Percentiles rank a stretch among this genome's conserved stretches.
Conservation (phyloP, 2,329 filamentous ascomycete species). For the Mariannaea elegans region DNA sequence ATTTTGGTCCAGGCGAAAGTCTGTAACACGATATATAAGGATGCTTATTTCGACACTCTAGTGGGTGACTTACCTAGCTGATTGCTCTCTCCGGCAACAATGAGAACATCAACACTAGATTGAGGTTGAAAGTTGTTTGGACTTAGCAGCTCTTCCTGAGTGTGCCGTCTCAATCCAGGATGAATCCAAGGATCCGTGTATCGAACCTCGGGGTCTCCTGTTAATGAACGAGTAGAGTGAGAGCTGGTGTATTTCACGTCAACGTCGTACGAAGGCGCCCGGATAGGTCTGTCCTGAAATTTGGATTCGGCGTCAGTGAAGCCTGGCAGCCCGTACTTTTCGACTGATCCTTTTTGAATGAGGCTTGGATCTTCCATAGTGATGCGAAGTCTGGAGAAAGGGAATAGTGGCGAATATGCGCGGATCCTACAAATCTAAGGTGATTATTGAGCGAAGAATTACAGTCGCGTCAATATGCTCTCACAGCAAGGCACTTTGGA, state of each 20-base stretch:
- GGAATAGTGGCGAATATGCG: no score
- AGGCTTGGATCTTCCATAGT: not conserved
- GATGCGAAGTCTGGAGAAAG: not conserved
- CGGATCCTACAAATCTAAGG: no score
- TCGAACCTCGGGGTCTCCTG: not conserved
- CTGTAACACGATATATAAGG: not conserved
- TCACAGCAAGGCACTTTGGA: no score
- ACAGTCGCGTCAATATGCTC: no score
- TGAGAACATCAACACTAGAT: constrained; percentile 4
- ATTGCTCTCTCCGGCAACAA: not conserved
- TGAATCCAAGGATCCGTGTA: not conserved
- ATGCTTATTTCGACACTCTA: no score
- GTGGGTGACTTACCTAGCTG: not conserved
- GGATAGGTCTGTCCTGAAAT: not conserved
- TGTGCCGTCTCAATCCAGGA: not conserved
- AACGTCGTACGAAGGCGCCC: not conserved
- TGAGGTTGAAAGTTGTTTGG: not conserved
- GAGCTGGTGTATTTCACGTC: not conserved
- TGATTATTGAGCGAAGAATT: no score
- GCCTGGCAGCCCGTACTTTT: not conserved
- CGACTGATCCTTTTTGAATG: not conserved
- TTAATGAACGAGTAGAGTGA: not conserved
- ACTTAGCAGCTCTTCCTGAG: not conserved
- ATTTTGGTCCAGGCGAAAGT: not conserved
- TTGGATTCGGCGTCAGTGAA: not conserved